These are phyloP conservation scores for Mortierella antarctica DNA, from an alignment of 192 early-diverging fungal genomes.

Conservation along the genomic window DNA sequence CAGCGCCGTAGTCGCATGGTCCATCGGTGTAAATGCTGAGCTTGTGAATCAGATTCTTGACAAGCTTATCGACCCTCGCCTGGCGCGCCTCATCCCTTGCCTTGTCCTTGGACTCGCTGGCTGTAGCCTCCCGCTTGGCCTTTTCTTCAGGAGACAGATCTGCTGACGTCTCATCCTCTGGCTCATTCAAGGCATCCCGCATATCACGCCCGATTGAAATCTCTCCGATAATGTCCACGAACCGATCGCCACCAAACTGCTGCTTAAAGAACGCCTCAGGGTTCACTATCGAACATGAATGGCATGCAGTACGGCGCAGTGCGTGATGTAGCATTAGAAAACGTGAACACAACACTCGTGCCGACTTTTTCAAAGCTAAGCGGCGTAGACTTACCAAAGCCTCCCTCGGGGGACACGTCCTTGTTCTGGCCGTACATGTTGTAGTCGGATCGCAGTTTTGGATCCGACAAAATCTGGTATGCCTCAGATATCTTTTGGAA, in stretches of 20 bases:
- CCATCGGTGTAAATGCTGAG: constrained; percentile 81
- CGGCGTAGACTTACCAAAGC: constrained; percentile 61
- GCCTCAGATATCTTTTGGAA: constrained; percentile 98
- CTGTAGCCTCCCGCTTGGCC: constrained; percentile 67
- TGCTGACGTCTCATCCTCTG: constrained; percentile 62
- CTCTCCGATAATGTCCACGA: constrained; percentile 98
- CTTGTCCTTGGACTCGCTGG: constrained; percentile 63
- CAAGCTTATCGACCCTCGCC: constrained; percentile 78
- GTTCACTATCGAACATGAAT: constrained; percentile 67
- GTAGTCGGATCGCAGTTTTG: constrained; percentile 86
- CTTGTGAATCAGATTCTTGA: constrained; percentile 78
- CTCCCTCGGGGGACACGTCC: constrained; percentile 71
- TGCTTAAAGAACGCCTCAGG: constrained; percentile 95
- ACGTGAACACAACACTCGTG: neutral
- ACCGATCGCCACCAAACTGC: constrained; percentile 97
- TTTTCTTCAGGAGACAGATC: constrained; percentile 63
- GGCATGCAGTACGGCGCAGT: neutral
- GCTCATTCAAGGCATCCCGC: constrained; percentile 79
- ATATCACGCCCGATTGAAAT: constrained; percentile 96
- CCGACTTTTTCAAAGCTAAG: neutral
- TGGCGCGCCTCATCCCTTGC: constrained; percentile 67
- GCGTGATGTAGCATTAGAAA: neutral
- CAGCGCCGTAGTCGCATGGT: constrained; percentile 59
- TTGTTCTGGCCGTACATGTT: constrained; percentile 74
- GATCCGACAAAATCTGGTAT: constrained; percentile 96